A percentile compares a stretch with the other conserved stretches of the same genome.
Evolutionary conservation across 805 yeast genomes (phyloP).

Genomic region (Candida boidinii): DNA sequence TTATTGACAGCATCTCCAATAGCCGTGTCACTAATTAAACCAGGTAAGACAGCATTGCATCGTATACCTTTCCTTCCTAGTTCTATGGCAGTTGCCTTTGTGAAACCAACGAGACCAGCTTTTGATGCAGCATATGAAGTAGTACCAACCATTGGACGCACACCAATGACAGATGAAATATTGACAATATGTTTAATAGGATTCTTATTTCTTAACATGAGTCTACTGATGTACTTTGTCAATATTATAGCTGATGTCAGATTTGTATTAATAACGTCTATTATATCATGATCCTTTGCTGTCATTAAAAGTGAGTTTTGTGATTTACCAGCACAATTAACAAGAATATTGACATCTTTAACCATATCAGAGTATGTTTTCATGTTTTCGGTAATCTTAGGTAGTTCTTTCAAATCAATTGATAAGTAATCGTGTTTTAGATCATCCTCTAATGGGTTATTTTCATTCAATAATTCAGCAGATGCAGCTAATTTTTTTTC

Average conservation of each 20-base stretch:
- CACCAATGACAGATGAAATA: conserved; percentile 56
- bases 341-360: conserved; percentile 33
- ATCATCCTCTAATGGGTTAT: conserved; percentile 5
- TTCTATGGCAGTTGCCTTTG: conserved; percentile 52
- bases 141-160: conserved; percentile 42
- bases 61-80: conserved; percentile 42
- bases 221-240: conserved; percentile 40
- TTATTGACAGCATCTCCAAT: conserved; percentile 39
- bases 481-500: conserved; percentile 24
- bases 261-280: conserved; percentile 43
- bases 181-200: conserved; percentile 40
- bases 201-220: conserved; percentile 33
- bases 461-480: conserved; percentile 11
- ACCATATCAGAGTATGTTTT: conserved; percentile 18
- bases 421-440: conserved; percentile 23
- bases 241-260: conserved; percentile 53
- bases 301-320: conserved; percentile 43
- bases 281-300: conserved; percentile 33
- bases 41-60: conserved; percentile 63
- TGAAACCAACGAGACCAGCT: conserved; percentile 59
- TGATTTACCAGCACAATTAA: conserved; percentile 63
- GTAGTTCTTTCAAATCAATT: conserved; percentile 23
- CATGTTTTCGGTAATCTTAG: conserved; percentile 6
- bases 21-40: conserved; percentile 55
- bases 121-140: conserved; percentile 63